Evolutionary conservation across 2,329 filamentous ascomycete species (phyloP).

Genomic region (Phialemonium atrogriseum): DNA sequence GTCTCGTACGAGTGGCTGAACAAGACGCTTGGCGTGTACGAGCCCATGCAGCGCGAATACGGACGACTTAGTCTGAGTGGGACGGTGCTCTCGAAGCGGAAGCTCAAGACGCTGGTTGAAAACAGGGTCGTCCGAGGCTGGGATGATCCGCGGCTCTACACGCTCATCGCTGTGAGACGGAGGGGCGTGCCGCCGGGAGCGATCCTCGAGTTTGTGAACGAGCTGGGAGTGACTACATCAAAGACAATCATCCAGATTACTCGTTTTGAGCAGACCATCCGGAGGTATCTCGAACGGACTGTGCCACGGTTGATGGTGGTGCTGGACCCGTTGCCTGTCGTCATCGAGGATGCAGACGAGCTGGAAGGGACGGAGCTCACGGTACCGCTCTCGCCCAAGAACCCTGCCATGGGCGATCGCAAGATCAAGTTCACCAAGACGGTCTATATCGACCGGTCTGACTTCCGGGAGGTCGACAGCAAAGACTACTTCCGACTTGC

Average conservation of each 20-base stretch:
- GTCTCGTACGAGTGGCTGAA: slow-evolving; percentile 75
- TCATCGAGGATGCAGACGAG: slow-evolving; percentile 71
- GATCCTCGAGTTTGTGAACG: slow-evolving; percentile 81
- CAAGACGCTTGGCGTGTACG: slow-evolving; percentile 71
- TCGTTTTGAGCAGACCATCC: slow-evolving; percentile 78
- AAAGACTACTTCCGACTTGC: slow-evolving; percentile 64
- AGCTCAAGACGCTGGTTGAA: slow-evolving; percentile 71
- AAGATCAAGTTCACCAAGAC: slow-evolving; percentile 46
- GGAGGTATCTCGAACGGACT: slow-evolving; percentile 78
- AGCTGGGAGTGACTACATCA: slow-evolving; percentile 82
- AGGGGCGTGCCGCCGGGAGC: slow-evolving; percentile 83
- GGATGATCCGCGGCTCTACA: slow-evolving; percentile 89
- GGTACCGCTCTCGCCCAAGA: slow-evolving; percentile 53
- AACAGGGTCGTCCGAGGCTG: slow-evolving; percentile 74
- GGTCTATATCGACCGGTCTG: slow-evolving; percentile 61
- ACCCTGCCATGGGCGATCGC: slow-evolving; percentile 22
- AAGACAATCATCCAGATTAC: slow-evolving; percentile 70
- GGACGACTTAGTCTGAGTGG: slow-evolving; percentile 72
- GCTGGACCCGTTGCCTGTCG: slow-evolving; percentile 73
- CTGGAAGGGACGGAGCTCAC: slow-evolving; percentile 48
- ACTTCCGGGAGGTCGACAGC: slow-evolving; percentile 60
- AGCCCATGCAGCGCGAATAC: slow-evolving; percentile 76
- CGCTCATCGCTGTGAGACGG: slow-evolving; percentile 73
- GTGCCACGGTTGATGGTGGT: slow-evolving; percentile 87
- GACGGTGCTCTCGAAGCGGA: slow-evolving; percentile 80